Conservation (phyloP, 345 rosid genomes). For the Citrus reticulata region DNA sequence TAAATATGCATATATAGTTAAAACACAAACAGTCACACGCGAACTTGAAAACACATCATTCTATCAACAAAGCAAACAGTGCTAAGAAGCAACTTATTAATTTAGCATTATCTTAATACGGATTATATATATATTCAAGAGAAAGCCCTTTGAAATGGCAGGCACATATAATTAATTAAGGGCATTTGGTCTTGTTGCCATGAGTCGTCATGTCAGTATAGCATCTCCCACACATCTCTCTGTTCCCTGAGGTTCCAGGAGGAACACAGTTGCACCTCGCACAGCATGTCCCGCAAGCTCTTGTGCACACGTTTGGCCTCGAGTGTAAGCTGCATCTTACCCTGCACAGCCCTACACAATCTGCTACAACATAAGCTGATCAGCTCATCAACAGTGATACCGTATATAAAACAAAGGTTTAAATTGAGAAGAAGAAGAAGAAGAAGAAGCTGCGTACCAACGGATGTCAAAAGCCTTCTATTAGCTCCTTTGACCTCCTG, state of each 20-base stretch:
- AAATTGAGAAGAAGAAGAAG: too few relatives aligned
- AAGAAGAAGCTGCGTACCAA: neutral
- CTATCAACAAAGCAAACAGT: too few relatives aligned
- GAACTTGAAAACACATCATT: too few relatives aligned
- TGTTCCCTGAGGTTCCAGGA: constrained; percentile 13
- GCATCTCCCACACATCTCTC: neutral
- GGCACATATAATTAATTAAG: neutral
- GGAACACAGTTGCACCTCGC: constrained; percentile 44
- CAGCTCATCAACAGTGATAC: too few relatives aligned
- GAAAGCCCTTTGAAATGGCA: too few relatives aligned
- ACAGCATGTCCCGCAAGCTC: constrained; percentile 44
- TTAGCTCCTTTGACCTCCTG: neutral
- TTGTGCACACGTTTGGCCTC: constrained; percentile 31
- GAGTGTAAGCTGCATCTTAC: constrained; percentile 39
- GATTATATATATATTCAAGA: too few relatives aligned
- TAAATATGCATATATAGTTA: too few relatives aligned
- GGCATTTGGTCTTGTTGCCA: neutral
- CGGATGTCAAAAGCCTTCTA: neutral
- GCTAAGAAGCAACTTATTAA: too few relatives aligned
- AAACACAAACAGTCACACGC: too few relatives aligned
- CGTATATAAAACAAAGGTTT: too few relatives aligned
- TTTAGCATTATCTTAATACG: too few relatives aligned
- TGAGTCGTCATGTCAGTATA: neutral
- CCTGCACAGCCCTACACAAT: neutral
- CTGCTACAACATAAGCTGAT: neutral